Percentiles rank a stretch among this genome's conserved stretches.
Conservation (phyloP, 1,139 yeast genomes). For the Magnusiomyces fungicola region DNA sequence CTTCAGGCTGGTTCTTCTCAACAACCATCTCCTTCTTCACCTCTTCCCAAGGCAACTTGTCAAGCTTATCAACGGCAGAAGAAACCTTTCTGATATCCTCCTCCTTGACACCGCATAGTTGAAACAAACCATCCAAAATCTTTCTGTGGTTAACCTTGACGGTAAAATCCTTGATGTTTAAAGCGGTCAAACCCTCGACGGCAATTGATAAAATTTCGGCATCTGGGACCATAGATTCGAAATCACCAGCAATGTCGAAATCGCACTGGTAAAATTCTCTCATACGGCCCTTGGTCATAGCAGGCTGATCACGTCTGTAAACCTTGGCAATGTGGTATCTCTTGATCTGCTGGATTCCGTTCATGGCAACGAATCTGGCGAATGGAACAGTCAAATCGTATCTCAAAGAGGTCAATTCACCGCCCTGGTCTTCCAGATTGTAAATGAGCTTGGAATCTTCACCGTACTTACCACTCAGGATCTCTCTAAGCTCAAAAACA, state of each 20-base stretch:
- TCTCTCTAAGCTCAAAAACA: slow-evolving; percentile 90
- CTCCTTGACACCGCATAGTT: slow-evolving; percentile 88
- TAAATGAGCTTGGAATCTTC: slow-evolving; percentile 95
- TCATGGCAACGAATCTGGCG: slow-evolving; percentile 94
- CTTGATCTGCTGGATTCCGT: slow-evolving; percentile 80
- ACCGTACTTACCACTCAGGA: slow-evolving; percentile 93
- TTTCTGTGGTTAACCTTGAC: slow-evolving; percentile 91
- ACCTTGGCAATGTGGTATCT: slow-evolving; percentile 97
- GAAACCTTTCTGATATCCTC: slow-evolving; percentile 92
- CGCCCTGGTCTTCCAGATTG: slow-evolving; percentile 96
- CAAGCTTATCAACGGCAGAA: slow-evolving; percentile 93
- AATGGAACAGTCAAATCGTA: slow-evolving; percentile 97
- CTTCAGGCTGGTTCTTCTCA: slow-evolving; percentile 84
- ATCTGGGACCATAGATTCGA: slow-evolving; percentile 94
- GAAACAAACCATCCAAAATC: slow-evolving; percentile 89
- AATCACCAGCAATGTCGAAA: slow-evolving; percentile 88
- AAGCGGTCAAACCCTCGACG: slow-evolving; percentile 73
- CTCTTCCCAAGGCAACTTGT: slow-evolving; percentile 90
- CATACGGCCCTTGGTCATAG: slow-evolving; percentile 99
- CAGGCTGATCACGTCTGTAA: slow-evolving; percentile 97
- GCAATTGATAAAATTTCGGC: slow-evolving; percentile 75
- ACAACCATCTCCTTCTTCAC: slow-evolving; percentile 87
- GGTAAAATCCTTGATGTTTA: slow-evolving; percentile 84
- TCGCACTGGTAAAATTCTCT: slow-evolving; percentile 99
- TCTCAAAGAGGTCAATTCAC: slow-evolving; percentile 89